phyloP scores from a whole-genome alignment of 1,284 basidiomycete genomes.

The Trametes hirsuta region DNA sequence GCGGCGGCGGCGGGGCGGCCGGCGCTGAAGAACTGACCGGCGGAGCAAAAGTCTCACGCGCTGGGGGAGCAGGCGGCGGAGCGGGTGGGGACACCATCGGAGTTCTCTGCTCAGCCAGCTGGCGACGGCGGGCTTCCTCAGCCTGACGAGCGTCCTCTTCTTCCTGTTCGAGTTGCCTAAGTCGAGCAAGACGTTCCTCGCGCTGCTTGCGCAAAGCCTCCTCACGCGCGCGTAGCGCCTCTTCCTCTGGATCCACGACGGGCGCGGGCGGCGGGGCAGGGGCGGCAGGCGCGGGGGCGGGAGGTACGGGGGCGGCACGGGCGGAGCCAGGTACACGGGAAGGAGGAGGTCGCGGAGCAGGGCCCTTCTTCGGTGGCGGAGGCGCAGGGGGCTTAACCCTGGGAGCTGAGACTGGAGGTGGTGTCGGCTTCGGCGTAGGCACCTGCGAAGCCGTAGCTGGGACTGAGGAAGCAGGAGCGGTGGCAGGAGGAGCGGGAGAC shows the following conservation, averaged over 20 bases:
- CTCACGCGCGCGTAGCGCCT: constrained; percentile 62
- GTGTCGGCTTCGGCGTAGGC: constrained; percentile 36
- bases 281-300: constrained; percentile 10
- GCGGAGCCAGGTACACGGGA: constrained; percentile 33
- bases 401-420: constrained; percentile 39
- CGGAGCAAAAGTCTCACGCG: constrained; percentile 22
- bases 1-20: constrained; percentile 37
- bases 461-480: constrained; percentile 37
- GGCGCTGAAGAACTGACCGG: background rate
- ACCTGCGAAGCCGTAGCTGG: constrained; percentile 33
- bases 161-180: constrained; percentile 72
- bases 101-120: constrained; percentile 14
- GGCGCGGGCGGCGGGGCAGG: constrained; percentile 33
- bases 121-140: constrained; percentile 25
- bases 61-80: constrained; percentile 35
- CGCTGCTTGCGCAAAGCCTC: constrained; percentile 68
- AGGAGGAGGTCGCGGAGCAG: constrained; percentile 39
- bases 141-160: constrained; percentile 60
- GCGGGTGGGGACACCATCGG: constrained; percentile 32
- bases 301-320: constrained; percentile 33
- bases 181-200: constrained; percentile 57
- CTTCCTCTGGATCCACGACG: constrained; percentile 66
- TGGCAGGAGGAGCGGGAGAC: constrained; percentile 34
- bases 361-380: constrained; percentile 44
- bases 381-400: constrained; percentile 44